Base-by-base conservation (phyloP, 441 rosid species). In the Arabidopsis lyrata region DNA sequence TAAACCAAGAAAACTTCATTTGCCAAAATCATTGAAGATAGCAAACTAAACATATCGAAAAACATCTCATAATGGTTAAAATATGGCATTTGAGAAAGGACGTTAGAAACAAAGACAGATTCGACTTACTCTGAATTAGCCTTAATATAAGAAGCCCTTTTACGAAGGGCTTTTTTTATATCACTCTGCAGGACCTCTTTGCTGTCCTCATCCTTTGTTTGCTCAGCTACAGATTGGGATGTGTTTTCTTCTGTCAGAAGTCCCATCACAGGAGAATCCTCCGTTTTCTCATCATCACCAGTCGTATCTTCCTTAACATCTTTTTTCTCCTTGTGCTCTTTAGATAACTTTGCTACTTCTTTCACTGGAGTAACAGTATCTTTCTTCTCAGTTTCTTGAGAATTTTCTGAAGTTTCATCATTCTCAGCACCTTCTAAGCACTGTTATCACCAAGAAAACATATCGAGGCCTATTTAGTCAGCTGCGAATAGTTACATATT, bases 231-330 rank as follows among this genome's bases (percentile, higher is more conserved):
- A 45, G 66, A 44, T 22, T 73, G 56, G 24, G 72, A 55, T 8
- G 52, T 13, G 61, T 81, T 81, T 12, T 74, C 66, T 34, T 83
- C 89, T 3, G 88, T 76, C 84, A 89, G 58, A 68, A 88, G 88
- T 57, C 97, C 97, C 87, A 88, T 79, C 20, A 87, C 93, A 35
- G 95, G 95, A 16, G 96, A 95, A 80, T 85, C 92, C 77, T 92
- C 90, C 83, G 84, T 77, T 74, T 77, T 64, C 59, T 76, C 63
- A 58, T 58, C 88, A 76, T 83, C 95, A 32, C 86, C 79, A 65
- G 49, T 50, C 60, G 58, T 63, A 60, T 83, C 89, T 66, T 80
- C 85, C 31, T 34, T 34, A 5, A 45, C 78, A 48, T 81, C 83
- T 34, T 77, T 84, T 74, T 81, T 82, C 56, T 77, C 72, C 68